Base-by-base conservation (phyloP, 495 filamentous ascomycete genomes). In the Trichoderma reesei region DNA sequence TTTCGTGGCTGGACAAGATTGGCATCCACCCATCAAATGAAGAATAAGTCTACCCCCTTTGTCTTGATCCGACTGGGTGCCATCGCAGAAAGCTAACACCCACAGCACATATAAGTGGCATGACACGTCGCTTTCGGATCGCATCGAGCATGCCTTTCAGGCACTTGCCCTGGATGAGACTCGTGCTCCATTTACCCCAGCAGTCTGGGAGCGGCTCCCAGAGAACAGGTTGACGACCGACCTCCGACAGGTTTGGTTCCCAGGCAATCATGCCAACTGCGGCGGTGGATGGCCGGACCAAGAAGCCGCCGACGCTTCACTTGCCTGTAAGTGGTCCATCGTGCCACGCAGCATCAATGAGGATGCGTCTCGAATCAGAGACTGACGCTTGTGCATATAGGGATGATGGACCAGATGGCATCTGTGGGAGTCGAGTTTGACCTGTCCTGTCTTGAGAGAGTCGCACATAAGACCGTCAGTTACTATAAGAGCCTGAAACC, bases 241-340 rank as follows among this genome's bases (percentile, higher is more conserved):
- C 61, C 77, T 90, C n/a, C 80, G 83, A 38, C 88, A 91, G 70
- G 84, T 86, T 60, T 90, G 88, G 88, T 90, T 91, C 67, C 85
- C 85, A 0, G 86, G 87, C 38, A 78, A 79, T n/a, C 88, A 90
- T 70, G 80, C 75, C 9, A 88, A 88, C 67, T 73, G 89, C 13
- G 88, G 88, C 2, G 84, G 88, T 9, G 85, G 85, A 1, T 76
- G 69, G 68, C 51, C 65, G 0, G 75, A 78, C 61, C 68, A 74
- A 16, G 67, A 66, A 63, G 78, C 89, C 16, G 82, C 88, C 56
- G 85, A 90, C 67, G 80, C 88, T 60, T 78, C 82, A 3, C 75
- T 90, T 46, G 86, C 85, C 26, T 90, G 88, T 88, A 31, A 70
- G 73, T 74, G 44, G 14, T 63, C 37, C 14, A 33, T 41, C 5